A percentile compares a stretch with the other conserved stretches of the same genome.
Conservation (phyloP, 2,329 filamentous ascomycete genomes). For the Claviceps africana region DNA sequence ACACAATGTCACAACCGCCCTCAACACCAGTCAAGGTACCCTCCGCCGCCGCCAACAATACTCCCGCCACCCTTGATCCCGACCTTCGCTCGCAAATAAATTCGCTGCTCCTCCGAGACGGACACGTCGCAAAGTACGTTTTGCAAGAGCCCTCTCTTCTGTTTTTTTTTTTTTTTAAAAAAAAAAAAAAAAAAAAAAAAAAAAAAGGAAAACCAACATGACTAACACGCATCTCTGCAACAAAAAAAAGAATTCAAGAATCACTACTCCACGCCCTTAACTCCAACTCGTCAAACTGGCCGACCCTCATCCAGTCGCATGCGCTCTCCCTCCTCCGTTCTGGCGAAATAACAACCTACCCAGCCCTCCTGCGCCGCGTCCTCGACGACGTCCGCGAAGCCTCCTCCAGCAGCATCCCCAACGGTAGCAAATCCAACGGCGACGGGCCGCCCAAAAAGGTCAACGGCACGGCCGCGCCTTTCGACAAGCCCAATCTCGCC, state of each 20-base stretch:
- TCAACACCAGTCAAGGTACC: constrained; percentile 48
- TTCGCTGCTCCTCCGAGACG: constrained; percentile 40
- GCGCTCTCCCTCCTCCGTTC: constrained; percentile 46
- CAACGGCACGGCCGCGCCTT: constrained; percentile 12
- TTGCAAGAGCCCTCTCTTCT: not conserved
- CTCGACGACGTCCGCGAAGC: constrained; percentile 47
- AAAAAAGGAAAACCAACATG: not conserved
- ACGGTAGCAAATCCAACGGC: constrained; percentile 24
- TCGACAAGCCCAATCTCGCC: constrained; percentile 29
- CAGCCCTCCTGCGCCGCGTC: constrained; percentile 44
- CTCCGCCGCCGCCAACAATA: constrained; percentile 43
- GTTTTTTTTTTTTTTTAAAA: not conserved
- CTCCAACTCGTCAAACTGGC: constrained; percentile 47
- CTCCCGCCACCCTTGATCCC: constrained; percentile 42
- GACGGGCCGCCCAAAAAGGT: constrained; percentile 12
- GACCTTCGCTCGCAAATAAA: constrained; percentile 52
- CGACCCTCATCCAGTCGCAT: constrained; percentile 43
- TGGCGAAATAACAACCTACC: constrained; percentile 45
- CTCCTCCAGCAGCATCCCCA: constrained; percentile 15
- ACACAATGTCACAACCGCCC: constrained; percentile 29
- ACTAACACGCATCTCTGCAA: not conserved
- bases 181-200: not conserved
- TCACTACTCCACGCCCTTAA: constrained; percentile 48
- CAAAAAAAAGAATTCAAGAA: constrained; percentile 44
- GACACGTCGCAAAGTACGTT: constrained; percentile 43